Percentiles rank a stretch among this genome's conserved stretches.
These are phyloP conservation scores for Usnea hakonensis DNA, from an alignment of 495 filamentous ascomycete genomes.

Conservation along the genomic window DNA sequence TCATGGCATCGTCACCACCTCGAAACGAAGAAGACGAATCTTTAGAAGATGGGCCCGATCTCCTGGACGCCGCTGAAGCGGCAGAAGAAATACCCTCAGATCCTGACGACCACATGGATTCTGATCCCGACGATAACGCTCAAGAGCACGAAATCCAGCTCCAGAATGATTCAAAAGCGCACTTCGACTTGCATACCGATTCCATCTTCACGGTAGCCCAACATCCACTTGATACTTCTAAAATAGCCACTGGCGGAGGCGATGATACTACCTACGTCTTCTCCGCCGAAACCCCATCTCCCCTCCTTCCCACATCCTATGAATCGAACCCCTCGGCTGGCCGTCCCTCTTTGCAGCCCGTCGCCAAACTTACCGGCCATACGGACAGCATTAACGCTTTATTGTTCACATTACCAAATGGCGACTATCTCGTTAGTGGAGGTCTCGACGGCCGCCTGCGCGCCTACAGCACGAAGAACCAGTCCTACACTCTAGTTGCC, in stretches of 20 bases:
- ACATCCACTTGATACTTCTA: constrained; percentile 69
- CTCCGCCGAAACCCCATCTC: constrained; percentile 53
- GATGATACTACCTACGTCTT: constrained; percentile 77
- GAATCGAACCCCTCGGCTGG: constrained; percentile 53
- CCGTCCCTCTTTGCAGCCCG: constrained; percentile 49
- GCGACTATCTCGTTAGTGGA: constrained; percentile 76
- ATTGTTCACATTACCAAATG: constrained; percentile 71
- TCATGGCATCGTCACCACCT: constrained; percentile 42
- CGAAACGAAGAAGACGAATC: constrained; percentile 39
- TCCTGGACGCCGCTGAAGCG: constrained; percentile 64
- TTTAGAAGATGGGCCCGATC: constrained; percentile 45
- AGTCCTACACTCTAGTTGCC: constrained; percentile 43
- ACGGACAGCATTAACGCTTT: constrained; percentile 84
- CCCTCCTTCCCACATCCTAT: constrained; percentile 67
- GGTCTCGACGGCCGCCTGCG: constrained; percentile 74
- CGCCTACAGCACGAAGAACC: constrained; percentile 40
- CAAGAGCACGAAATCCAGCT: constrained; percentile 67
- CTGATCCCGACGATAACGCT: constrained; percentile 54
- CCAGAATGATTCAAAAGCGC: constrained; percentile 82
- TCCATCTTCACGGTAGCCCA: constrained; percentile 89
- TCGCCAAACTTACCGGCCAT: constrained; percentile 74
- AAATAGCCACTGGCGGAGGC: constrained; percentile 85
- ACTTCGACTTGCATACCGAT: constrained; percentile 84
- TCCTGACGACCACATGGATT: constrained; percentile 63
- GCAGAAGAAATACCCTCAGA: constrained; percentile 56